phyloP scores from a whole-genome alignment of 345 rosid genomes.

The Combretum micranthum region DNA sequence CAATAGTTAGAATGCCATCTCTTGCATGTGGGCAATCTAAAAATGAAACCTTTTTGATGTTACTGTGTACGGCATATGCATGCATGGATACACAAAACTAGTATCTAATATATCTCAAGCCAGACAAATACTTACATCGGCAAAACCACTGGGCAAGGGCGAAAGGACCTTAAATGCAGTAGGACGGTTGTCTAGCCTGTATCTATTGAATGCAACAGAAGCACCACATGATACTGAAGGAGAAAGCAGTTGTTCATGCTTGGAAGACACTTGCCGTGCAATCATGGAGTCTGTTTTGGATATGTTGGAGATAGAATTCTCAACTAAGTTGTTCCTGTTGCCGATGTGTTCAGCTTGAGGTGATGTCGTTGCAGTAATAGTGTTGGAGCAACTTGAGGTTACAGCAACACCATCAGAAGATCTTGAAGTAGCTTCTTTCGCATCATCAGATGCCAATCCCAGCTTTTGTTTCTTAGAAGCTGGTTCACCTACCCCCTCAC shows the following conservation, averaged over 20 bases:
- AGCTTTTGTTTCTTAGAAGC: slow-evolving; percentile 55
- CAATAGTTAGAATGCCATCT: not conserved
- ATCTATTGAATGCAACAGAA: slow-evolving; percentile 43
- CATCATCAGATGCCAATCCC: slow-evolving; percentile 32
- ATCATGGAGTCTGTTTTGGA: slow-evolving; percentile 28
- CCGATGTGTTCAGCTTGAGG: slow-evolving; percentile 23
- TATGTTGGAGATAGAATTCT: slow-evolving; percentile 23
- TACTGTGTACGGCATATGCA: not conserved
- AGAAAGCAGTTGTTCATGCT: slow-evolving; percentile 33
- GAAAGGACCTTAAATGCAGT: slow-evolving; percentile 60
- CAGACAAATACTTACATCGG: slow-evolving; percentile 50
- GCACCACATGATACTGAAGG: slow-evolving; percentile 24
- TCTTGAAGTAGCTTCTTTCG: slow-evolving; percentile 19
- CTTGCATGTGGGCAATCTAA: not conserved
- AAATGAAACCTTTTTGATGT: too few species aligned
- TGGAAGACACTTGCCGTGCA: slow-evolving; percentile 28
- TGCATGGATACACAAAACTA: too few species aligned
- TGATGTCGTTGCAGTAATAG: slow-evolving; percentile 23
- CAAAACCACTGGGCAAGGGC: slow-evolving; percentile 74
- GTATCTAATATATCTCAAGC: slow-evolving; percentile 1
- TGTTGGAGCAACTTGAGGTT: slow-evolving; percentile 25
- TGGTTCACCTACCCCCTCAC: slow-evolving; percentile 52
- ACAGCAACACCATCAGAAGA: slow-evolving; percentile 31
- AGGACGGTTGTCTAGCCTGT: slow-evolving; percentile 82
- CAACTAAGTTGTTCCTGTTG: slow-evolving; percentile 37